Conservation (phyloP, 495 filamentous ascomycete species). For the Neurospora sp. region DNA sequence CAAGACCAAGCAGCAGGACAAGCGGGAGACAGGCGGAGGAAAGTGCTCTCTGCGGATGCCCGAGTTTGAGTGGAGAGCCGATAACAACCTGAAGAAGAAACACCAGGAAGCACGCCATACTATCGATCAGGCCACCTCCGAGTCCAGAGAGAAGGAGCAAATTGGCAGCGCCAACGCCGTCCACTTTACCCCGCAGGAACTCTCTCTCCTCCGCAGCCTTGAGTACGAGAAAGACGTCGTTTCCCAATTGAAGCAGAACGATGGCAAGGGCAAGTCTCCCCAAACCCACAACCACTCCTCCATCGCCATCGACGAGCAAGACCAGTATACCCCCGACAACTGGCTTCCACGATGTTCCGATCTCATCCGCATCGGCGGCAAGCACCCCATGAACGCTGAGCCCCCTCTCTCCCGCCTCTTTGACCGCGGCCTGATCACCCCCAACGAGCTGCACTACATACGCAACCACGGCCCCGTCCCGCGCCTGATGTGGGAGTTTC, state of each 20-base stretch:
- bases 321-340: constrained; percentile 13
- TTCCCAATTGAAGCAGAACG: constrained; percentile 2
- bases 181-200: constrained; percentile 3
- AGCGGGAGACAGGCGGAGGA: background rate
- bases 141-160: background rate
- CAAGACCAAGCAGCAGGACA: background rate
- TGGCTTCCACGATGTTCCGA: constrained; percentile 7
- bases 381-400: constrained; percentile 10
- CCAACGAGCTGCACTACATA: constrained; percentile 8
- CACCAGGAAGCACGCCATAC: background rate
- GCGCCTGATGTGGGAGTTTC: constrained; percentile 10
- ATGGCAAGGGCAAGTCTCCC: constrained; percentile 3
- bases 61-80: background rate
- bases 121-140: background rate
- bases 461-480: constrained; percentile 12
- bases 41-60: background rate
- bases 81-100: background rate
- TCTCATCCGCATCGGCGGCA: constrained; percentile 6
- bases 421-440: constrained; percentile 8
- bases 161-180: background rate
- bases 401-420: constrained; percentile 1
- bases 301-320: constrained; percentile 12
- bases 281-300: constrained; percentile 10
- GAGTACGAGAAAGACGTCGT: background rate
- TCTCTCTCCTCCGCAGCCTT: background rate